Conservation (phyloP, 2,329 filamentous ascomycete genomes). For the Cordyceps farinosa region DNA sequence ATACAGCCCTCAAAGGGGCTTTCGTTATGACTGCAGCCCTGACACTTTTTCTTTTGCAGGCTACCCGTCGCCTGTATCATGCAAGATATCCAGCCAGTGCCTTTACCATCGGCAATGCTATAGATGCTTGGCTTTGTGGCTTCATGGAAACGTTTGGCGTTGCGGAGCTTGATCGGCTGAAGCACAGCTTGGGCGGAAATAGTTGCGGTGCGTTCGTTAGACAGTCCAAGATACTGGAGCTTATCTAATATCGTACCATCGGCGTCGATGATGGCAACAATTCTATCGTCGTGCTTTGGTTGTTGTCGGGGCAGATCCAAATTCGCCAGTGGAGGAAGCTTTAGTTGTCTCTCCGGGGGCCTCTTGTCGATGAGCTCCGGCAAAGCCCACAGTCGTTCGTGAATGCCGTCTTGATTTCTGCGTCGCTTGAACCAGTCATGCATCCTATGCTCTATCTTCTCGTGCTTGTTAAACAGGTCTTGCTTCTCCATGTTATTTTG, state of each 20-base stretch:
- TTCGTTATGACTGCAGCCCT: conserved; percentile 39
- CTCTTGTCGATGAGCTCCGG: background rate
- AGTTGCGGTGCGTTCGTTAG: background rate
- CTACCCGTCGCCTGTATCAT: conserved; percentile 50
- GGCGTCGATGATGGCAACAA: conserved; percentile 7
- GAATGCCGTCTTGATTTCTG: background rate
- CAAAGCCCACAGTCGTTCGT: background rate
- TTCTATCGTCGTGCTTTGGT: background rate
- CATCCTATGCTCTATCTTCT: background rate
- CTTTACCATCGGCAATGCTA: conserved; percentile 39
- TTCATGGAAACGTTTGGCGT: conserved; percentile 39
- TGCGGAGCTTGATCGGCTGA: conserved; percentile 40
- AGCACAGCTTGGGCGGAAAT: conserved; percentile 30
- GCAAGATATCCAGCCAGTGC: conserved; percentile 44
- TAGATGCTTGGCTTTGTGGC: conserved; percentile 40
- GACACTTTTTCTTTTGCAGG: conserved; percentile 38
- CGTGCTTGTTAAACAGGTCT: background rate
- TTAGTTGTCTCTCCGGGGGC: background rate
- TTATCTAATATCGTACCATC: background rate
- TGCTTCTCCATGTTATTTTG: conserved; percentile 3
- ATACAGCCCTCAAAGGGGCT: conserved; percentile 46
- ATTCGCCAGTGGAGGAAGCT: background rate
- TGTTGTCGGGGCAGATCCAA: background rate
- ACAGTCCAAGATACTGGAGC: background rate
- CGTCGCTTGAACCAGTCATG: background rate